Evolutionary conservation across 495 filamentous ascomycete species (phyloP), one percentile per base, ranked within the genome.

Genomic region (Echria macrotheca): DNA sequence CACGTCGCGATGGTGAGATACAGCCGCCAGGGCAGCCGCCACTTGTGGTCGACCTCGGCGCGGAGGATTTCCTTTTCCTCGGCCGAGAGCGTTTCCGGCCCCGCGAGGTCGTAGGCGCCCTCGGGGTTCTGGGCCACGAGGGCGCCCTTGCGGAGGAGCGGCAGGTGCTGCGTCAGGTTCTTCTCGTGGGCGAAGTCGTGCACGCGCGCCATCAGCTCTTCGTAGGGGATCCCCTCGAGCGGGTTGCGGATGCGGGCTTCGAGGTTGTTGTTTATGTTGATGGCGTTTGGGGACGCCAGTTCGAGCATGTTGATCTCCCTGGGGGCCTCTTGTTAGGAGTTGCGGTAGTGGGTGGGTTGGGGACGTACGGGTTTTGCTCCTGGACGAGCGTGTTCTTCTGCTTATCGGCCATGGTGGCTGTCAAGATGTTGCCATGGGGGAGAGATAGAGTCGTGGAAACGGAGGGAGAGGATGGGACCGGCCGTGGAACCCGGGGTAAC

Each of bases 1-100:
- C 82, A 84, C 25, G 83, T 74, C 17, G 76, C 61, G 53, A 89
- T 83, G 44, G 83, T 85, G 50, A 81, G 71, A 63, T 68, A 75
- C 10, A 89, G 66, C n/a, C 68, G 70, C 51, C 49, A 58, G 6
- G 85, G 83, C 18, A 85, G 77, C 24, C 77, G 71, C 83, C 84
- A 89, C 50, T 80, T 78, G 61, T 82, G 75, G 8, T 73, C 69
- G 15, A 71, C 61, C 55, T 90, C 85, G 32, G 75, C 54, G 24
- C 60, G 61, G 22, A 90, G 68, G n/a, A 58, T 65, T 3, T 55
- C 54, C 29, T 76, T 72, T 41, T 88, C 85, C 1, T 55, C 59
- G 0, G 78, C 73, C 50, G 69, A 64, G 2, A 88, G 70, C 28
- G 76, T 69, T 33, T 78, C 65, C 19, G 65, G 43, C 44, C 73